These are phyloP conservation scores for Phaffia rhodozyma DNA, from an alignment of 1,284 basidiomycete genomes.

Conservation along the genomic window DNA sequence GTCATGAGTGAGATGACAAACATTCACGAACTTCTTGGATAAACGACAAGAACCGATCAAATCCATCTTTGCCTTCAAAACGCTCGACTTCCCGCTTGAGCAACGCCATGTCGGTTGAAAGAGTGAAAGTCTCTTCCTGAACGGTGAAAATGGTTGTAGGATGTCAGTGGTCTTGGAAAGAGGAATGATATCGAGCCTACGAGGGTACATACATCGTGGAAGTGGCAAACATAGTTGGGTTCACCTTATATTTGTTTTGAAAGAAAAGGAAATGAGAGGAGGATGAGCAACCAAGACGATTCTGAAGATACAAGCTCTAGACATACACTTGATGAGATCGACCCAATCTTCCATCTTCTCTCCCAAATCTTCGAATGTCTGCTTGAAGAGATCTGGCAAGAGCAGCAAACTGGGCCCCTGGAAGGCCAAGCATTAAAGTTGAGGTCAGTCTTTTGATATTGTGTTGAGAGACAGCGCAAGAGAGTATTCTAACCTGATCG, in stretches of 20 bases:
- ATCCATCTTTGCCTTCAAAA: constrained; percentile 41
- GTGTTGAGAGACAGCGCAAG: neutral
- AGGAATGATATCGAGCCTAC: neutral
- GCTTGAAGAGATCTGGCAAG: constrained; percentile 40
- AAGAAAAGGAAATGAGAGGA: neutral
- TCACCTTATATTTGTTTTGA: too few relatives aligned
- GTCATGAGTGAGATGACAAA: neutral
- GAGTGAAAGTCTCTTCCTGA: constrained; percentile 32
- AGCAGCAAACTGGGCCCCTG: constrained; percentile 41
- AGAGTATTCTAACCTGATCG: constrained; percentile 25
- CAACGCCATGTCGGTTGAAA: constrained; percentile 37
- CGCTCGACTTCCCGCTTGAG: constrained; percentile 40
- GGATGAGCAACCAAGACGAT: neutral
- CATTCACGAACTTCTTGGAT: constrained; percentile 8
- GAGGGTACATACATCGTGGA: constrained; percentile 30
- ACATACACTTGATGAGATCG: constrained; percentile 34
- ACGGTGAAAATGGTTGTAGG: neutral
- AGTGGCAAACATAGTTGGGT: constrained; percentile 40
- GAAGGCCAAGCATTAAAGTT: neutral
- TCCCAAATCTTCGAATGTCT: constrained; percentile 39
- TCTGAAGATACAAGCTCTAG: too few relatives aligned
- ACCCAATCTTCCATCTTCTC: constrained; percentile 37
- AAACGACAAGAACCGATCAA: constrained; percentile 29
- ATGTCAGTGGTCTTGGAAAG: neutral
- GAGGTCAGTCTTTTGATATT: neutral